Evolutionary conservation across 768 basidiomycete species (phyloP).

Genomic region (Mycena epipterygia): DNA sequence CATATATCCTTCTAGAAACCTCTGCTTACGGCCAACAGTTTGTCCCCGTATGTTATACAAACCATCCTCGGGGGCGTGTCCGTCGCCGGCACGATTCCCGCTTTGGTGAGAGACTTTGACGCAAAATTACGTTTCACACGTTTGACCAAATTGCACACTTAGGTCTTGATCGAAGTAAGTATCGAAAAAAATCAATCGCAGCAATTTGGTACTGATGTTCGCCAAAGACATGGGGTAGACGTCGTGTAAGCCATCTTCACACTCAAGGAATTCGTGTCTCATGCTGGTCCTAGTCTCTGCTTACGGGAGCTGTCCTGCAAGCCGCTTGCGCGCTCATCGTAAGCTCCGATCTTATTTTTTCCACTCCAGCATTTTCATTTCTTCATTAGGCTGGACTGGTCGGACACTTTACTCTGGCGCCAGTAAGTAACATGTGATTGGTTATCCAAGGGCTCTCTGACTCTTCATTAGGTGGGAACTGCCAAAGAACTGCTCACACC

Average conservation of each 20-base stretch:
- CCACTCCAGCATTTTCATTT: not conserved
- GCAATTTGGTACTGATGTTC: not conserved
- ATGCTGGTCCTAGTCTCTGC: conserved; percentile 61
- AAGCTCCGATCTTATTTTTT: conserved; percentile 32
- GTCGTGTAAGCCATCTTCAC: conserved; percentile 59
- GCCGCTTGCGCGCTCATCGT: conserved; percentile 75
- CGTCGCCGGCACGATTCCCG: conserved; percentile 79
- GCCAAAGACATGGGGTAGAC: conserved; percentile 69
- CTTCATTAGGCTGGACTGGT: conserved; percentile 72
- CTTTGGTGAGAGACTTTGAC: conserved; percentile 57
- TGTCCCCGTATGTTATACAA: conserved; percentile 82
- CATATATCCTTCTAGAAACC: not conserved
- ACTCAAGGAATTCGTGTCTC: not conserved
- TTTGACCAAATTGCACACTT: not conserved
- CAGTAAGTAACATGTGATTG: conserved; percentile 38
- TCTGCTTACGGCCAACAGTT: conserved; percentile 42
- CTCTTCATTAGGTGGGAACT: conserved; percentile 49
- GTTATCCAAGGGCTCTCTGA: not conserved
- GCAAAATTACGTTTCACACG: not conserved
- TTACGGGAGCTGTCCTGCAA: conserved; percentile 73
- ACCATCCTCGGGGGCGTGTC: conserved; percentile 82
- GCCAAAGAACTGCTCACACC: conserved; percentile 61
- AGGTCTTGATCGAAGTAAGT: conserved; percentile 70
- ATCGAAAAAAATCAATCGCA: not conserved
- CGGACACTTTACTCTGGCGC: conserved; percentile 76